Evolutionary conservation across 257 asterid genomes (phyloP).

Genomic region (Nicotiana knightiana): DNA sequence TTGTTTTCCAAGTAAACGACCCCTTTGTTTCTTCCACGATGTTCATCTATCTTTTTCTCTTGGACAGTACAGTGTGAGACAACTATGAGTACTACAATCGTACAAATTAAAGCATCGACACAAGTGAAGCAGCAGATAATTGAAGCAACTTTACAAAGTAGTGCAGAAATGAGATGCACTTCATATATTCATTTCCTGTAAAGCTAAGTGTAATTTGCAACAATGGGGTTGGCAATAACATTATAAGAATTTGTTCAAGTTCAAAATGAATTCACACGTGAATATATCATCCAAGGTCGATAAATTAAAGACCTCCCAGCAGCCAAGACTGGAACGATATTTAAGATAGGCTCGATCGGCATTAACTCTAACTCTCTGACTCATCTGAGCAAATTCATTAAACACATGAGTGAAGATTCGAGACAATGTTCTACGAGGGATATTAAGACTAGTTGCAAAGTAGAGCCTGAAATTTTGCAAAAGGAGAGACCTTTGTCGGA

Average conservation of each 20-base stretch:
- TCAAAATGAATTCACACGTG: constrained; percentile 54
- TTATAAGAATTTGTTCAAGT: background rate
- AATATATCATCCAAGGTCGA: constrained; percentile 49
- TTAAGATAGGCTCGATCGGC: constrained; percentile 37
- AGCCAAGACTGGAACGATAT: constrained; percentile 70
- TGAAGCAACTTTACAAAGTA: background rate
- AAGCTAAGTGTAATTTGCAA: background rate
- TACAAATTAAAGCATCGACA: background rate
- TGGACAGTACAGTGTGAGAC: background rate
- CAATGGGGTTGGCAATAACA: background rate
- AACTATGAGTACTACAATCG: background rate
- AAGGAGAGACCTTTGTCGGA: constrained; percentile 16
- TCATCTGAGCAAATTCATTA: constrained; percentile 42
- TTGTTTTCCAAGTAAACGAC: too few species aligned
- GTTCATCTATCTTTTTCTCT: background rate
- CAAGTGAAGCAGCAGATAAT: background rate
- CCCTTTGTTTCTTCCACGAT: background rate
- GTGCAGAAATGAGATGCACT: background rate
- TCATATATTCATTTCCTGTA: background rate
- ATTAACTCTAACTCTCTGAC: constrained; percentile 24
- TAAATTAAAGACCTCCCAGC: constrained; percentile 50
- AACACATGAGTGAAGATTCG: constrained; percentile 43
- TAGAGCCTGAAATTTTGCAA: constrained; percentile 75
- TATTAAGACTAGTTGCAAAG: constrained; percentile 30
- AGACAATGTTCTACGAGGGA: constrained; percentile 44